Percentiles rank a stretch among this genome's conserved stretches.
Conservation (phyloP, 345 rosid genomes). For the Capsella bursapastoris region DNA sequence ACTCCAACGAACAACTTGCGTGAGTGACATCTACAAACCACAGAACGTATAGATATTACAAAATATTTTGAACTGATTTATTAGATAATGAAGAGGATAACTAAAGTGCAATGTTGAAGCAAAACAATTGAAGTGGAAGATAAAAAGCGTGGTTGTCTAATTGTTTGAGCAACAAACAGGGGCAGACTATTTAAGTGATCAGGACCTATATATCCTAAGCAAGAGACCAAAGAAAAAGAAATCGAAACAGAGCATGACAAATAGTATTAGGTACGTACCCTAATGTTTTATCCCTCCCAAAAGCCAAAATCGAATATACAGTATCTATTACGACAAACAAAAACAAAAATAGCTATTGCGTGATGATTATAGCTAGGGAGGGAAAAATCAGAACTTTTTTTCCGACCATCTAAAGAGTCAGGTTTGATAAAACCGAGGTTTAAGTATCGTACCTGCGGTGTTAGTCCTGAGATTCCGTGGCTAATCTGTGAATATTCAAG, state of each 20-base stretch:
- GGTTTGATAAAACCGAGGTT: not conserved
- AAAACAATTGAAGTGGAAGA: not conserved
- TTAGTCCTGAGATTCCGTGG: slow-evolving; percentile 26
- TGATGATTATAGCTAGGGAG: not conserved
- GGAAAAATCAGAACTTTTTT: not conserved
- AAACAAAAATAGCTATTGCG: not conserved
- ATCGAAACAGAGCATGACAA: slow-evolving; percentile 24
- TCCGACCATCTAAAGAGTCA: not conserved
- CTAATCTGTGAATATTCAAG: slow-evolving; percentile 27
- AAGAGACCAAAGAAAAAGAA: slow-evolving; percentile 15
- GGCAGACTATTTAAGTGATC: not conserved
- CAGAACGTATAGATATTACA: not conserved
- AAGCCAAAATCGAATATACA: not conserved
- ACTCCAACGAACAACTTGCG: not conserved
- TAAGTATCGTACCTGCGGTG: slow-evolving; percentile 25
- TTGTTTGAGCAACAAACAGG: not conserved
- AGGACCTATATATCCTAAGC: not conserved
- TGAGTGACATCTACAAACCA: slow-evolving; percentile 36
- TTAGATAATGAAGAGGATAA: not conserved
- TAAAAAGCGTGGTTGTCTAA: slow-evolving; percentile 12
- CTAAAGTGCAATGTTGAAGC: not conserved
- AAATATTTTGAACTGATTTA: not conserved
- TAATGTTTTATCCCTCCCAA: slow-evolving; percentile 3
- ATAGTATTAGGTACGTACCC: not conserved
- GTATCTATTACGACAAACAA: not conserved